Evolutionary conservation across 129 eudicot species (phyloP).

Genomic region (Centella asiatica): DNA sequence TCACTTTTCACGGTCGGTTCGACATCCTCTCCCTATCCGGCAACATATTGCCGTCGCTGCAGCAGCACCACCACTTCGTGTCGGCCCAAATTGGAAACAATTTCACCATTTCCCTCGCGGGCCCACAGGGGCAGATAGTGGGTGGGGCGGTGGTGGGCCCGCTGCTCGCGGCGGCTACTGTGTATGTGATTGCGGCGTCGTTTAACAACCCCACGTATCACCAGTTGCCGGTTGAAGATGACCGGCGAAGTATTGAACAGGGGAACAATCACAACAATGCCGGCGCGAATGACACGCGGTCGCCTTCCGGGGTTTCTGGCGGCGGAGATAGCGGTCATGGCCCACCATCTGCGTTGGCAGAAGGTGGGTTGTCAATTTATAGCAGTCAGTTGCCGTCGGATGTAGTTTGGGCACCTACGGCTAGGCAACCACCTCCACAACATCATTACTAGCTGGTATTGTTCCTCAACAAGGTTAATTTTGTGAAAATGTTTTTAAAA

Average conservation of each 20-base stretch:
- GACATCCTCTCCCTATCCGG: slow-evolving; percentile 57
- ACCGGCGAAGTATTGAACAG: slow-evolving; percentile 2
- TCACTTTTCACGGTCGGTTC: slow-evolving; percentile 73
- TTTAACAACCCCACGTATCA: slow-evolving; percentile 51
- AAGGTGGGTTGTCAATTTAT: slow-evolving; percentile 34
- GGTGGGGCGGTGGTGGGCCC: slow-evolving; percentile 64
- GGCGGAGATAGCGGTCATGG: slow-evolving; percentile 27
- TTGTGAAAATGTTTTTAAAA: too few species aligned
- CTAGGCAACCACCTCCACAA: slow-evolving; percentile 50
- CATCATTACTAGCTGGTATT: too few species aligned
- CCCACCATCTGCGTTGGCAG: slow-evolving; percentile 17
- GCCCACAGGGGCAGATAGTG: slow-evolving; percentile 74
- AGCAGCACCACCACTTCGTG: slow-evolving; percentile 1
- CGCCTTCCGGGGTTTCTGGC: slow-evolving; percentile 23
- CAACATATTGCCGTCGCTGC: slow-evolving; percentile 29
- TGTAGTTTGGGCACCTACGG: slow-evolving; percentile 71
- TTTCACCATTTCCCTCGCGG: slow-evolving; percentile 49
- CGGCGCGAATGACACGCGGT: slow-evolving; percentile 16
- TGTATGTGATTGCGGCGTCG: slow-evolving; percentile 50
- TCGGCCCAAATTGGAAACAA: slow-evolving; percentile 27
- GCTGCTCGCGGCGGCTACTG: slow-evolving; percentile 51
- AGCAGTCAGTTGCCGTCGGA: slow-evolving; percentile 45
- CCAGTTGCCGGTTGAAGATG: slow-evolving; percentile 38
- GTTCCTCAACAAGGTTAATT: too few species aligned
- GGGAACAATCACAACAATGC: slow-evolving; percentile 13